A percentile compares a stretch with the other conserved stretches of the same genome.
These are phyloP conservation scores for Clathrus columnatus DNA, from an alignment of 768 basidiomycete species.

Conservation along the genomic window DNA sequence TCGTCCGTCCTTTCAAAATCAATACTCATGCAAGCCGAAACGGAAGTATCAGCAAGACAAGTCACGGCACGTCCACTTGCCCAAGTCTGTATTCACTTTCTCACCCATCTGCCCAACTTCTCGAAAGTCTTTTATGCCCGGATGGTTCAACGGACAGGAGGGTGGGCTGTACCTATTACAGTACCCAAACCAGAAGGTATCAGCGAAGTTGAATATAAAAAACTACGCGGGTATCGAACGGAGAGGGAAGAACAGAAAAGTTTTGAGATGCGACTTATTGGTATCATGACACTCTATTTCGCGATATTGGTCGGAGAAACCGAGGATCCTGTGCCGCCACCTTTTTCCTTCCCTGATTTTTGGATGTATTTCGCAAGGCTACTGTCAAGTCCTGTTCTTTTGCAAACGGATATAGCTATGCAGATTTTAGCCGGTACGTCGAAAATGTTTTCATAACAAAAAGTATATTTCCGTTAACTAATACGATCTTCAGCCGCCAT, in stretches of 20 bases:
- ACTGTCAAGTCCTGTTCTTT: constrained; percentile 39
- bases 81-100: constrained; percentile 60
- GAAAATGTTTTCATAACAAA: constrained; percentile 8
- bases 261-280: constrained; percentile 59
- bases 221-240: constrained; percentile 51
- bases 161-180: constrained; percentile 71
- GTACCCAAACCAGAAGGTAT: constrained; percentile 42
- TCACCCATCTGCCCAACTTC: constrained; percentile 52
- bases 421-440: constrained; percentile 60
- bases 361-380: constrained; percentile 72
- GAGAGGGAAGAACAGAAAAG: constrained; percentile 41
- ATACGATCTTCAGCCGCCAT: constrained; percentile 43
- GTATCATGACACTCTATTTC: constrained; percentile 84
- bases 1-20: constrained; percentile 85
- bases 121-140: constrained; percentile 73
- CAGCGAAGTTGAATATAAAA: constrained; percentile 30
- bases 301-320: constrained; percentile 42
- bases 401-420: constrained; percentile 52
- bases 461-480: not conserved
- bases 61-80: constrained; percentile 79
- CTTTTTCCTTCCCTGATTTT: constrained; percentile 54
- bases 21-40: constrained; percentile 87
- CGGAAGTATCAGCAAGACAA: constrained; percentile 84
- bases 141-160: constrained; percentile 79
- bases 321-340: constrained; percentile 34